Conservation (phyloP, 331 rosid genomes). For the Rhamnella rubrinervis region DNA sequence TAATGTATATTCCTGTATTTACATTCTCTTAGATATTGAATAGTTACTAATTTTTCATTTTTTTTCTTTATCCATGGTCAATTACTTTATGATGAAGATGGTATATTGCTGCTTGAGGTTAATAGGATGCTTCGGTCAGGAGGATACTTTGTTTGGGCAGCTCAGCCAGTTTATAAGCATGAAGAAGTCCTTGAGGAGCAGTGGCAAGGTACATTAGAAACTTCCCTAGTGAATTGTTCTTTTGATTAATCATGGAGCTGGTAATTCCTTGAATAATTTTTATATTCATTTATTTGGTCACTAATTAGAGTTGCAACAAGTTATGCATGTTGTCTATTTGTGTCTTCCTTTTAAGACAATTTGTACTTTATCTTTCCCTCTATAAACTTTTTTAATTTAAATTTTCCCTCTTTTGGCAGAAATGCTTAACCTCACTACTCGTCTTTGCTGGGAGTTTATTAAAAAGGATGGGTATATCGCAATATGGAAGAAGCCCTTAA, state of each 20-base stretch:
- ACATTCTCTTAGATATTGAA: neutral
- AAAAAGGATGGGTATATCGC: slow-evolving; percentile 84
- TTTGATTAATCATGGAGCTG: neutral
- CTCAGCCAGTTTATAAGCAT: slow-evolving; percentile 97
- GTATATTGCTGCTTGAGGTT: slow-evolving; percentile 82
- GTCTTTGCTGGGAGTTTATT: slow-evolving; percentile 85
- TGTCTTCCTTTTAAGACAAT: neutral
- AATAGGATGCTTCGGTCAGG: slow-evolving; percentile 93
- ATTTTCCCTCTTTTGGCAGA: slow-evolving; percentile 40
- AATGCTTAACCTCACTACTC: slow-evolving; percentile 84
- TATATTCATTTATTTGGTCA: neutral
- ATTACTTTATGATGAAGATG: slow-evolving; percentile 61
- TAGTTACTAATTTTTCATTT: slow-evolving; percentile 20
- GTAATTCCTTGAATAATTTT: neutral
- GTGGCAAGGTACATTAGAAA: slow-evolving; percentile 70
- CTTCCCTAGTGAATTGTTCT: neutral
- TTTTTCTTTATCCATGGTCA: slow-evolving; percentile 5
- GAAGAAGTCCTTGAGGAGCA: slow-evolving; percentile 79
- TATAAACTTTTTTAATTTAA: neutral
- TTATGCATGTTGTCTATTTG: neutral
- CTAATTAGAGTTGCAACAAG: slow-evolving; percentile 16
- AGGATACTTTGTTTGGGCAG: slow-evolving; percentile 99
- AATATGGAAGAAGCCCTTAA: slow-evolving; percentile 81
- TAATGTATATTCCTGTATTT: neutral
- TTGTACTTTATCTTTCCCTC: neutral